Conservation (phyloP, 2,329 filamentous ascomycete genomes). For the Celoporthe dispersa region DNA sequence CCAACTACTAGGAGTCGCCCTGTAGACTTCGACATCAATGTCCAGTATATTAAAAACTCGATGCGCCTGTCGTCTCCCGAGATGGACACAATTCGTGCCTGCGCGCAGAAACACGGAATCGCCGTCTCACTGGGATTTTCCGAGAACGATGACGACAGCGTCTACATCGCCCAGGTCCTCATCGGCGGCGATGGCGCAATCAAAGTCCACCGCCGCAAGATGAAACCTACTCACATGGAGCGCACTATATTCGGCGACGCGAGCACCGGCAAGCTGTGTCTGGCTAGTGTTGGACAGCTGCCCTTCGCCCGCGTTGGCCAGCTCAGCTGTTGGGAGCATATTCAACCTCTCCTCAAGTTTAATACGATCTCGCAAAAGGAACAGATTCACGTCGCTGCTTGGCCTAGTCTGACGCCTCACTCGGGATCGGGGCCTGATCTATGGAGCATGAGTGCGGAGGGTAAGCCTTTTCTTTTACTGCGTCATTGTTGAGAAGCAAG, state of each 20-base stretch:
- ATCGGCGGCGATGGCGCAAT: conserved; percentile 47
- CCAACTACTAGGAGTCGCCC: conserved; percentile 3
- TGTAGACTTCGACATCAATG: conserved; percentile 10
- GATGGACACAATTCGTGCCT: conserved; percentile 47
- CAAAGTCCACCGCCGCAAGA: conserved; percentile 47
- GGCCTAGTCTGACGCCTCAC: conserved; percentile 42
- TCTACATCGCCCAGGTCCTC: conserved; percentile 53
- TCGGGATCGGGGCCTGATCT: conserved; percentile 27
- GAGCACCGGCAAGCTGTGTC: conserved; percentile 36
- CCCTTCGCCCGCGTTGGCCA: conserved; percentile 47
- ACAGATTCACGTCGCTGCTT: conserved; percentile 52
- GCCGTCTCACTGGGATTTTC: conserved; percentile 55
- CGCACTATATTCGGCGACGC: conserved; percentile 55
- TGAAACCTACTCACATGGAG: conserved; percentile 59
- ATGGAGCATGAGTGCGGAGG: conserved; percentile 40
- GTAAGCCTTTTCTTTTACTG: conserved; percentile 29
- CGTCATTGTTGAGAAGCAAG: too few species aligned
- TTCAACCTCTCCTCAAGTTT: conserved; percentile 54
- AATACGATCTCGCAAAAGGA: conserved; percentile 48
- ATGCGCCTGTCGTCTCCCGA: neutral
- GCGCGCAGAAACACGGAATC: conserved; percentile 47
- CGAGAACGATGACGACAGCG: conserved; percentile 46
- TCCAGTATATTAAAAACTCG: neutral
- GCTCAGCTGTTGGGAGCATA: conserved; percentile 56
- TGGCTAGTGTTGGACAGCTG: conserved; percentile 46